Percentiles rank a stretch among this genome's conserved stretches.
Evolutionary conservation across 495 filamentous ascomycete species (phyloP).

Genomic region (Hypoxylon rickii): DNA sequence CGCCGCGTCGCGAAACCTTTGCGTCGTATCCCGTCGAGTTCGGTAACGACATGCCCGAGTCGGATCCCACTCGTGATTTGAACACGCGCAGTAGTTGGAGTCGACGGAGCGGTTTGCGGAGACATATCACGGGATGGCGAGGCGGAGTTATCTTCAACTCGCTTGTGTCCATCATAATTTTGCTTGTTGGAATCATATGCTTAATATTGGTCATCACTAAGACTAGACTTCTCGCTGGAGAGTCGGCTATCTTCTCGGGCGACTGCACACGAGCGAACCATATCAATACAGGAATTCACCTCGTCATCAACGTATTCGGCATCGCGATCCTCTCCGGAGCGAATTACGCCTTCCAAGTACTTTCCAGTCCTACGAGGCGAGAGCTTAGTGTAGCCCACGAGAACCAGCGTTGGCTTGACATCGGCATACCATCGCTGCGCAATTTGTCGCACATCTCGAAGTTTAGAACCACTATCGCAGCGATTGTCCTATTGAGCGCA

Average conservation of each 20-base stretch:
- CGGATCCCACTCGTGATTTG: slow-evolving; percentile 10
- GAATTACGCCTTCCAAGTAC: slow-evolving; percentile 56
- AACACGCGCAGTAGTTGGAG: slow-evolving; percentile 26
- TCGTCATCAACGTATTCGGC: slow-evolving; percentile 43
- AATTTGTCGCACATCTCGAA: slow-evolving; percentile 50
- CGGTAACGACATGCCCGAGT: slow-evolving; percentile 30
- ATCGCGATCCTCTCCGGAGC: slow-evolving; percentile 46
- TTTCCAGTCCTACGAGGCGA: slow-evolving; percentile 56
- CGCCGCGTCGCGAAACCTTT: slow-evolving; percentile 29
- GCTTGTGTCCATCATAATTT: slow-evolving; percentile 41
- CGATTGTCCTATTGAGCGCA: slow-evolving; percentile 43
- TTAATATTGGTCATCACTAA: slow-evolving; percentile 44
- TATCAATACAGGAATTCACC: slow-evolving; percentile 45
- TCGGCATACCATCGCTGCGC: slow-evolving; percentile 55
- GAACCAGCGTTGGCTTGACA: slow-evolving; percentile 55
- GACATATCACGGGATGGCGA: slow-evolving; percentile 43
- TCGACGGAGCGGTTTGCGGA: slow-evolving; percentile 30
- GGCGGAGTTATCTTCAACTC: slow-evolving; percentile 46
- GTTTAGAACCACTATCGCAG: slow-evolving; percentile 43
- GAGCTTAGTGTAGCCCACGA: slow-evolving; percentile 56
- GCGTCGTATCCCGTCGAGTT: slow-evolving; percentile 45
- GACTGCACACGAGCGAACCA: slow-evolving; percentile 37
- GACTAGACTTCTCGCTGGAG: slow-evolving; percentile 34
- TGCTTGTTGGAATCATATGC: slow-evolving; percentile 46
- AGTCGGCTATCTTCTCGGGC: slow-evolving; percentile 43